Evolutionary conservation across 2,329 filamentous ascomycete species (phyloP), one percentile per base, ranked within the genome.

Genomic region (Arthroderma sp.): DNA sequence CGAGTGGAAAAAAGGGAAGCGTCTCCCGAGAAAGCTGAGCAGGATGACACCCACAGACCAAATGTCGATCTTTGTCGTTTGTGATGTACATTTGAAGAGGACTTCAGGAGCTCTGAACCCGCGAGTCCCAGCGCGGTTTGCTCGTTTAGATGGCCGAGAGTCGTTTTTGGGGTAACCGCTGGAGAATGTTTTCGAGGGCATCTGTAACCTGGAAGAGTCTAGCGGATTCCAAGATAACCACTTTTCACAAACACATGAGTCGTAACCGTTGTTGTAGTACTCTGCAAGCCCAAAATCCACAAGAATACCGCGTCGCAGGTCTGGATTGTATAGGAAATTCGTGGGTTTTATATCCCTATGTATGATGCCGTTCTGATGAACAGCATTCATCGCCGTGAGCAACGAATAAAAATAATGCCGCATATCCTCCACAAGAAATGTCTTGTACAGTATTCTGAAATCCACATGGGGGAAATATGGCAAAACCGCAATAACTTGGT

Each of bases 261-360:
- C 15, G 15, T 22, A 22, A 22, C 15, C 15, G 15, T 3, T 66
- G 15, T 22, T 22, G 15, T 22, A 22, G 15, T 22, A 22, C 68
- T 98, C 91, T 32, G 91, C 91, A 10, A 98, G 75, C n/a, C 91
- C 91, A 67, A 98, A 98, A 60, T 98, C 91, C n/a, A 98, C 91
- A 0, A 98, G 75, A 1, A 98, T 89, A 36, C 91, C 91, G 45
- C 85, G 80, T 55, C 81, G 78, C 7, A 63, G 49, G 29, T 78
- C 69, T 0, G 86, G 85, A 52, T 94, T 86, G 66, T 96, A 96
- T 34, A 96, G 74, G 56, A 96, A 96, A 59, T 96, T 96, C 62
- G 93, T 98, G 4, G 91, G 91, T 59, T 96, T 96, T 60, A 96
- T 94, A 59, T 96, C 88, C 51, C 88, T 80, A 60, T 98, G 91